phyloP scores from a whole-genome alignment of 768 basidiomycete species.

The Macrolepiota dolichaula region DNA sequence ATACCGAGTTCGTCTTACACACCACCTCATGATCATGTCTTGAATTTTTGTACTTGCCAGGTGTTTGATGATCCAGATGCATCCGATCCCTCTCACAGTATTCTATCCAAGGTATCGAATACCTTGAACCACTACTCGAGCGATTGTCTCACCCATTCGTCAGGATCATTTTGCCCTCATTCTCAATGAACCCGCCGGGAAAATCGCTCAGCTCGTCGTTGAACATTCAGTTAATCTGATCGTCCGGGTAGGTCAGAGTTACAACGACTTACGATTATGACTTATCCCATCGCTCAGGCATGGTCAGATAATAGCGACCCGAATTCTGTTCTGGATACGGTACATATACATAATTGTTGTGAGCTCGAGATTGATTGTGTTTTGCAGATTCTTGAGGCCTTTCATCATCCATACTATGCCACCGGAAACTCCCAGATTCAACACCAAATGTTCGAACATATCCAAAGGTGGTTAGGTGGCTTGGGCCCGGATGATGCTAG shows the following conservation, averaged over 20 bases:
- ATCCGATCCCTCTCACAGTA: constrained; percentile 71
- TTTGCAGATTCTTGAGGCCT: constrained; percentile 52
- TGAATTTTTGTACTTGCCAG: constrained; percentile 21
- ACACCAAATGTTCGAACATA: constrained; percentile 52
- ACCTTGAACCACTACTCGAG: not conserved
- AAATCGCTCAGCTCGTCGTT: constrained; percentile 67
- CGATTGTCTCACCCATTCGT: not conserved
- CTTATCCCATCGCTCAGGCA: constrained; percentile 25
- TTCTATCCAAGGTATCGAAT: constrained; percentile 56
- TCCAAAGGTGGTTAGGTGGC: constrained; percentile 52
- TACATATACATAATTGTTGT: constrained; percentile 16
- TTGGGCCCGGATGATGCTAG: constrained; percentile 40
- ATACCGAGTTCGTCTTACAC: constrained; percentile 41
- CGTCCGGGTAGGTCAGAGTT: constrained; percentile 35
- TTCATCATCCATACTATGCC: constrained; percentile 70
- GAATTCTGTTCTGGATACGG: constrained; percentile 42
- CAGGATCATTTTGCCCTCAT: constrained; percentile 73
- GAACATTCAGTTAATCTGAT: constrained; percentile 58
- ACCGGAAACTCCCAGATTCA: constrained; percentile 52
- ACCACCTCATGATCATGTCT: not conserved
- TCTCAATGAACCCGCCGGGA: constrained; percentile 73
- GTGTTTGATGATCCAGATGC: constrained; percentile 67
- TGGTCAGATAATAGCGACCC: constrained; percentile 47
- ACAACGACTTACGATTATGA: not conserved
- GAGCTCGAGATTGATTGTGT: not conserved